Base-by-base conservation (phyloP, 495 filamentous ascomycete species). In the Friedmanniomyces simplex region DNA sequence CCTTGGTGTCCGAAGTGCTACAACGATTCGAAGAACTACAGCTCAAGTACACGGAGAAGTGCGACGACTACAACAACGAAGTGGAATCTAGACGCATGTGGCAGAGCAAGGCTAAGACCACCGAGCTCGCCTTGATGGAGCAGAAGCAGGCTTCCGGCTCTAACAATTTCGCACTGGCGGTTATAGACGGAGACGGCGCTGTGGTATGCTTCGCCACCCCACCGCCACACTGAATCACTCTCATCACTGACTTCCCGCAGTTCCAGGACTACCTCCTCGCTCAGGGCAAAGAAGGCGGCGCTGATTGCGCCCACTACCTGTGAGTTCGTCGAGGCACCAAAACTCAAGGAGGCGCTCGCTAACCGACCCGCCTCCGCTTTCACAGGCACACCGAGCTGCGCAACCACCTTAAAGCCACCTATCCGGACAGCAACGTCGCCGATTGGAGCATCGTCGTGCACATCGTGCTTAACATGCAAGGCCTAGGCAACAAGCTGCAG, bases 161-260 rank as follows among this genome's bases (percentile, higher is more conserved):
- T 32, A 69, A 67, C 46, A 52, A 66, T 1, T 73, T 73, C 53
- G 69, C 66, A 22, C 54, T 69, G 49, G 65, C 57, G 1, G 64
- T 73, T 26, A 68, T 73, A 30, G 71, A 73, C 57, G 71, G 71
- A 16, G 71, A 73, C 67, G 71, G 71, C 20, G 65, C 64, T 41
- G 61, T 69, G 11, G 69, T 70, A 64, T 54, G 68, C 49, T 11
- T 2, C 28, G 7, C 16, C 30, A 26, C 12, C 18, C 18, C 16
- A 22, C 49, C 49, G 32, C 30, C 32, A 21, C 6, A 18, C 24
- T 21, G 8, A 11, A 11, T 42, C 10, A 13, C 36, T 2, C 30
- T 52, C 39, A n/a, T 25, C 6, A 26, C 45, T 58, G n/a, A 54
- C 49, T 10, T 7, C 2, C 18, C 37, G n/a, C 25, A 69, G 67